These are phyloP conservation scores for Macrophomina phaseolina DNA, from an alignment of 2,329 filamentous ascomycete species.

Conservation along the genomic window DNA sequence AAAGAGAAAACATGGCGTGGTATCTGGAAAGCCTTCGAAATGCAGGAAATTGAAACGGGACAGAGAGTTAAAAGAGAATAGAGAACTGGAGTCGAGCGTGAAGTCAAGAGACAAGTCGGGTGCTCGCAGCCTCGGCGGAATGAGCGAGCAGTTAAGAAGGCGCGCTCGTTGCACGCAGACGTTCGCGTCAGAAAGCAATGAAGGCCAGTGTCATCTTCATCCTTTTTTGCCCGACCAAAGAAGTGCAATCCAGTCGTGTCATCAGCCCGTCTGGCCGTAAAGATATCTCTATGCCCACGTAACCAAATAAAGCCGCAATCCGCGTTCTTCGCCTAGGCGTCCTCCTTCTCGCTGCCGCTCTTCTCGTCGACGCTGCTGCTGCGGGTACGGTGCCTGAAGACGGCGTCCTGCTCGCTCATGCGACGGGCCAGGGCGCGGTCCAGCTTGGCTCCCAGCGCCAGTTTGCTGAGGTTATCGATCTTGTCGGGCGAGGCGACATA, in stretches of 20 bases:
- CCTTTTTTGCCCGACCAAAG: background rate
- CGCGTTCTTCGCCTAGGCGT: background rate
- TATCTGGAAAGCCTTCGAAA: slow-evolving; percentile 22
- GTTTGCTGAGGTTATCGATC: slow-evolving; percentile 79
- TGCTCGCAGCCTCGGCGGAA: background rate
- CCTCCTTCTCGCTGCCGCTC: slow-evolving; percentile 27
- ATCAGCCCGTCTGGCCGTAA: background rate
- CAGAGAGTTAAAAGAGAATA: slow-evolving; percentile 5
- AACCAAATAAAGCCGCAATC: background rate
- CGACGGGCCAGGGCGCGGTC: slow-evolving; percentile 84
- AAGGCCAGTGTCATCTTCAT: background rate
- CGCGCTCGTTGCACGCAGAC: slow-evolving; percentile 6
- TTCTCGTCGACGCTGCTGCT: slow-evolving; percentile 27
- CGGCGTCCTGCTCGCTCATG: slow-evolving; percentile 88
- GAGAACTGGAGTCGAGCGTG: background rate
- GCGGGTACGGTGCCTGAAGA: slow-evolving; percentile 60
- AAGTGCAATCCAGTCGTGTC: slow-evolving; percentile 12
- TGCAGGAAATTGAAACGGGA: slow-evolving; percentile 8
- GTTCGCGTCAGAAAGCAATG: background rate
- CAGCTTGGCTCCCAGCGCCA: slow-evolving; percentile 87
- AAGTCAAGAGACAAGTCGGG: slow-evolving; percentile 1
- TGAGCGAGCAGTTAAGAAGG: background rate
- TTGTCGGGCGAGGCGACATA: slow-evolving; percentile 81
- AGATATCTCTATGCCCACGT: background rate
- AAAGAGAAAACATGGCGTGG: slow-evolving; percentile 22